Evolutionary conservation across 495 filamentous ascomycete species (phyloP), one percentile per base, ranked within the genome.

Genomic region (Tuber microsphaerosporum): DNA sequence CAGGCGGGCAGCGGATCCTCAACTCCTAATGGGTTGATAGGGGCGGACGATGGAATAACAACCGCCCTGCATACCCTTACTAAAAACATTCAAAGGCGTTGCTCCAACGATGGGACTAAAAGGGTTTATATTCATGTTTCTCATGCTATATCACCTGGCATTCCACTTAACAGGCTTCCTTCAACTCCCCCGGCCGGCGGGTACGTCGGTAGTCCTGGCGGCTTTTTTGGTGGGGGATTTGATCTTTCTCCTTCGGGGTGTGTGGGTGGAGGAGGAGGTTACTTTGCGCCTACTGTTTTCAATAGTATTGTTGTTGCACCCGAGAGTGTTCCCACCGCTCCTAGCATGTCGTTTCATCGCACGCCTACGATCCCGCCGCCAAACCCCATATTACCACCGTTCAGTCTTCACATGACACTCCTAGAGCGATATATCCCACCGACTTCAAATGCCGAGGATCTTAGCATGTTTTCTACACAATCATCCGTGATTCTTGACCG

Each of bases 391-490:
- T 89, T 92, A 8, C 87, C 90, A 0, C 91, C 91, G 9, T 86
- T 85, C 69, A 91, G 86, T 65, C 86, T 92, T 39, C 87, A 91
- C 72, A 84, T 92, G 68, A 89, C 90, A 2, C 84, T 92, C 19
- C 84, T 92, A 12, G 91, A 93, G 82, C 89, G 91, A 9, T 92
- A 90, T 81, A 89, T 93, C 9, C 91, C 91, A 71, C 91, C 91
- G 20, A 85, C 88, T 1, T 88, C 89, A 9, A 75, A 80, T 6
- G 85, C 89, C 76, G 90, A 92, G 77, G 90, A 90, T 72, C 82
- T 84, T 42, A 86, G 90, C 77, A 85, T 92, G 76, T 91, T 92
- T 81, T 84, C 82, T 46, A 78, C 83, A n/a, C 84, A 84, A 31
- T 86, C 87, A 16, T 91, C 90, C 0, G 86, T 90, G 56, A 86